phyloP scores from a whole-genome alignment of 2,329 filamentous ascomycete genomes.

The Penicillium nordicum region DNA sequence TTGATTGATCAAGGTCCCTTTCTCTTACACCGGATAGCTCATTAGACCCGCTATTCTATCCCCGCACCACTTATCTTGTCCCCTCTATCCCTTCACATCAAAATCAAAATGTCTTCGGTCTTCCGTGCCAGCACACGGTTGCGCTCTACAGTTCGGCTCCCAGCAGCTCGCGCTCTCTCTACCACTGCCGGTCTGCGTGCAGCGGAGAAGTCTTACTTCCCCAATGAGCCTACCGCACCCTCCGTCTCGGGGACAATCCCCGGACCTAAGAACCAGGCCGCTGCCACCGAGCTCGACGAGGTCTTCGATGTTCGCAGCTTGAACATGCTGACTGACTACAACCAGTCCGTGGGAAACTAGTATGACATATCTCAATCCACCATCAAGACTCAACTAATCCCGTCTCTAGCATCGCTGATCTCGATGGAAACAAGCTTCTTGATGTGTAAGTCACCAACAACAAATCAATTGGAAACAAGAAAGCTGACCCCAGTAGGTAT shows the following conservation, averaged over 20 bases:
- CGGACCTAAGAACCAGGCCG: slow-evolving; percentile 68
- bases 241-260: slow-evolving; percentile 62
- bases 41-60: slow-evolving; percentile 6
- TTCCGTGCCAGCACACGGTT: slow-evolving; percentile 37
- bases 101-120: slow-evolving; percentile 35
- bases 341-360: slow-evolving; percentile 76
- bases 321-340: slow-evolving; percentile 78
- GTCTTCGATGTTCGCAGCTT: slow-evolving; percentile 83
- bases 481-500: slow-evolving; percentile 45
- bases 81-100: background rate
- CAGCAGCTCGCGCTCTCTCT: slow-evolving; percentile 34
- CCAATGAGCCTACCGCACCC: slow-evolving; percentile 57
- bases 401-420: slow-evolving; percentile 43
- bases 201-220: slow-evolving; percentile 52
- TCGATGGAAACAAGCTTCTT: slow-evolving; percentile 51
- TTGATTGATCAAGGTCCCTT: background rate
- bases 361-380: slow-evolving; percentile 27
- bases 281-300: slow-evolving; percentile 66
- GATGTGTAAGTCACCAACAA: slow-evolving; percentile 44
- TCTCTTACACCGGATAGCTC: background rate
- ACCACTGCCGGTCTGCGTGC: slow-evolving; percentile 36
- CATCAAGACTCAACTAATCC: slow-evolving; percentile 16
- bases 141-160: slow-evolving; percentile 33
- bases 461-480: background rate
- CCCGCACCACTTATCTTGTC: background rate